Evolutionary conservation across 352 stramenopile species (phyloP).

Genomic region (Ophiocytium majus): DNA sequence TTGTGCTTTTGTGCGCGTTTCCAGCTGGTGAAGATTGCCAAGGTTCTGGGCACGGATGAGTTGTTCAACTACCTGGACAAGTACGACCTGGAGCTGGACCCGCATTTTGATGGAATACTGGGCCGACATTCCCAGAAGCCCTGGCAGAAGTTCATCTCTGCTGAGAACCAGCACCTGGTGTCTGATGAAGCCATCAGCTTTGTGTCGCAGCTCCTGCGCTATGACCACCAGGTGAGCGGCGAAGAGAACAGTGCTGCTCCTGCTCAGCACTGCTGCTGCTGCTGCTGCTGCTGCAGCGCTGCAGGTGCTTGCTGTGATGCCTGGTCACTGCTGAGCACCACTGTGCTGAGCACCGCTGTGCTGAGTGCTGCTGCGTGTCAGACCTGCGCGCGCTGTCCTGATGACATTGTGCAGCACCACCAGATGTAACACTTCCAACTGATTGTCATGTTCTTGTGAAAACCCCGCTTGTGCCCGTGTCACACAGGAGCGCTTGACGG

Average conservation of each 20-base stretch:
- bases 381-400: too few species aligned
- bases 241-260: too few species aligned
- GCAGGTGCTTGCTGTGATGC: too few species aligned
- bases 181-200: constrained; percentile 94
- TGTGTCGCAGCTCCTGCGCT: constrained; percentile 66
- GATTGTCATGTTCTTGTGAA: too few species aligned
- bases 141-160: constrained; percentile 97
- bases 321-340: too few species aligned
- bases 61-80: constrained; percentile 97
- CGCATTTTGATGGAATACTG: constrained; percentile 96
- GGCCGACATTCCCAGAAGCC: constrained; percentile 94
- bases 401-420: too few species aligned
- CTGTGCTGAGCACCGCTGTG: too few species aligned
- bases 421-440: too few species aligned
- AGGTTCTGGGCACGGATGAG: constrained; percentile 93
- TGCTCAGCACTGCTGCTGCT: too few species aligned
- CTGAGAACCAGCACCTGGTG: constrained; percentile 96
- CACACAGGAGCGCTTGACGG: constrained; percentile 92
- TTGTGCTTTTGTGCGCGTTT: not conserved
- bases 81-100: constrained; percentile 97
- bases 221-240: constrained; percentile 43
- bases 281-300: too few species aligned
- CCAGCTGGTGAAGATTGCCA: constrained; percentile 24
- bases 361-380: too few species aligned
- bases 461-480: too few species aligned